These are phyloP conservation scores for Candida coleopterorum DNA, from an alignment of 805 yeast species.

Conservation along the genomic window DNA sequence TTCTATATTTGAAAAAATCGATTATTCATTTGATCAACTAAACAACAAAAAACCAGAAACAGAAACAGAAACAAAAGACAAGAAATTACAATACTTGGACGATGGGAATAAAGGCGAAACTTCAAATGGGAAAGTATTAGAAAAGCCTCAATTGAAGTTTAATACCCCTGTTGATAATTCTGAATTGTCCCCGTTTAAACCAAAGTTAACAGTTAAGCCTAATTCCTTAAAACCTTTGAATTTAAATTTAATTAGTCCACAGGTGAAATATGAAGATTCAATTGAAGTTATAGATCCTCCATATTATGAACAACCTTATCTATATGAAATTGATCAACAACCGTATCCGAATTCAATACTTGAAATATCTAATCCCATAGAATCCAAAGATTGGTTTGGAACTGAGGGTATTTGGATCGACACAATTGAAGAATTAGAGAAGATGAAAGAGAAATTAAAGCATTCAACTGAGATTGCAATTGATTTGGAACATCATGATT, in stretches of 20 bases:
- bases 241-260: conserved; percentile 33
- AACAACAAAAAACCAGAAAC: conserved; percentile 30
- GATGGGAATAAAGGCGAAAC: conserved; percentile 6
- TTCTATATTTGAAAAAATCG: conserved; percentile 68
- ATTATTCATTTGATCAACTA: conserved; percentile 53
- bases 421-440: conserved; percentile 42
- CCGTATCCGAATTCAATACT: conserved; percentile 63
- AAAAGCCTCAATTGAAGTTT: conserved; percentile 70
- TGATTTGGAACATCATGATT: conserved; percentile 95
- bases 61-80: too few species aligned
- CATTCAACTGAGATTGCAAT: conserved; percentile 69
- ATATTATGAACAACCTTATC: conserved; percentile 79
- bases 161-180: conserved; percentile 58
- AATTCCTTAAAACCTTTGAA: conserved; percentile 54
- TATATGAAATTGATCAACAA: conserved; percentile 61
- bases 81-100: conserved; percentile 8
- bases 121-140: not conserved
- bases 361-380: conserved; percentile 35
- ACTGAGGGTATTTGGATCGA: conserved; percentile 73
- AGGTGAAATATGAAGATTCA: conserved; percentile 16
- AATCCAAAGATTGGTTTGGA: conserved; percentile 59
- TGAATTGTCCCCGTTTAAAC: conserved; percentile 70
- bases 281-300: conserved; percentile 42
- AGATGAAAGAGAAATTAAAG: conserved; percentile 52
- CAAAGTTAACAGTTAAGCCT: conserved; percentile 69